Evolutionary conservation across 225 moss, liverwort and hornwort species (phyloP).

Genomic region (Antitrichia curtipendula): DNA sequence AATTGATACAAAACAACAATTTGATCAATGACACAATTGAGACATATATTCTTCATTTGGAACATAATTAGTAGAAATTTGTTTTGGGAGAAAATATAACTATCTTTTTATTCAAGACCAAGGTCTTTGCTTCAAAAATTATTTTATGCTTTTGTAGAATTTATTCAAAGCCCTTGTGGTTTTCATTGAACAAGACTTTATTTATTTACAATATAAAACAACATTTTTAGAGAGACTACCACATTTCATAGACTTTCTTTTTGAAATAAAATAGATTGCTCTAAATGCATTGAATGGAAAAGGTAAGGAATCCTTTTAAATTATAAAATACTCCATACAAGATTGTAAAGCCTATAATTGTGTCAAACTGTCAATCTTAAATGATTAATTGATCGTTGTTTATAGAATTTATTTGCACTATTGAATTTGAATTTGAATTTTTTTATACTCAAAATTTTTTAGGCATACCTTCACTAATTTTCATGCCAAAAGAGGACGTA

Average conservation of each 20-base stretch:
- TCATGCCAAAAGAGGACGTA: too few relatives aligned
- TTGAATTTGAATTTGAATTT: too few relatives aligned
- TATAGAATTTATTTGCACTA: too few relatives aligned
- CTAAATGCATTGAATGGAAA: neutral
- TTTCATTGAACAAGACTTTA: neutral
- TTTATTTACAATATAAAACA: neutral
- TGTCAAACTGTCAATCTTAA: too few relatives aligned
- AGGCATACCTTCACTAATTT: too few relatives aligned
- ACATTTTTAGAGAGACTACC: neutral
- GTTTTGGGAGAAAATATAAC: neutral
- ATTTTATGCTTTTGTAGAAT: neutral
- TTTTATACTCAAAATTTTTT: too few relatives aligned
- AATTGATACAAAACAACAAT: neutral
- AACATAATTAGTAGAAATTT: neutral
- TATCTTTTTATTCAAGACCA: neutral
- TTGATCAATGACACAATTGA: neutral
- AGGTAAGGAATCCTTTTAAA: too few relatives aligned
- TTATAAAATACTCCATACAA: too few relatives aligned
- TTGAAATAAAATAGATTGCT: neutral
- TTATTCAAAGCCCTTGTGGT: neutral
- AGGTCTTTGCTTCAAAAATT: neutral
- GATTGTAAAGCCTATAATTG: too few relatives aligned
- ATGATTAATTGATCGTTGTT: too few relatives aligned
- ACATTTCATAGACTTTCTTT: neutral
- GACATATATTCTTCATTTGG: neutral